Percentiles rank a stretch among this genome's conserved stretches.
phyloP scores from a whole-genome alignment of 495 filamentous ascomycete species.

The Gamarada debralockiae region DNA sequence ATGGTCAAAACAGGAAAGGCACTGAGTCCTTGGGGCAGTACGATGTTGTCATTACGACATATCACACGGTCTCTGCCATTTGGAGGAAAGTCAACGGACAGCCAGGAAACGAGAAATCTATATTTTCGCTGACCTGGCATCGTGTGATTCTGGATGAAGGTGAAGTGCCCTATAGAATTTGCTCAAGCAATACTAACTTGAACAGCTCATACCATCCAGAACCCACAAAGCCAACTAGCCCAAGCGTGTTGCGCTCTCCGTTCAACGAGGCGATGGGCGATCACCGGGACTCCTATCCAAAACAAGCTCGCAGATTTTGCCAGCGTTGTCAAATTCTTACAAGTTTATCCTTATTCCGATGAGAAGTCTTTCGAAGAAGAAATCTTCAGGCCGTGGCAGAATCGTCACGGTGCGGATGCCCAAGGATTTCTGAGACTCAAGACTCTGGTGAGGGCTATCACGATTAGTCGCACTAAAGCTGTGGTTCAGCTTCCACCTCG shows the following conservation, averaged over 20 bases:
- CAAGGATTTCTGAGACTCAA: slow-evolving; percentile 13
- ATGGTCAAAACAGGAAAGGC: too few relatives aligned
- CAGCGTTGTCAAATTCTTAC: slow-evolving; percentile 82
- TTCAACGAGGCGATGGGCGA: slow-evolving; percentile 82
- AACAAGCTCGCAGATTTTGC: slow-evolving; percentile 86
- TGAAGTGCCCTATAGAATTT: background rate
- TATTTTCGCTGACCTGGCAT: slow-evolving; percentile 49
- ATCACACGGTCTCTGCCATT: slow-evolving; percentile 54
- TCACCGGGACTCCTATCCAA: slow-evolving; percentile 87
- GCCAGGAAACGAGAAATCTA: slow-evolving; percentile 46
- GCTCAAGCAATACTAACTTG: slow-evolving; percentile 83
- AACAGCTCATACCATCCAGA: slow-evolving; percentile 76
- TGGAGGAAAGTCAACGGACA: slow-evolving; percentile 59
- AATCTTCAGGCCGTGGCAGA: slow-evolving; percentile 75
- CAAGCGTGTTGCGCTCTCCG: slow-evolving; percentile 66
- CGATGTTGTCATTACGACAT: too few relatives aligned
- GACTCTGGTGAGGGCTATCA: slow-evolving; percentile 5
- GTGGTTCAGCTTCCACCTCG: slow-evolving; percentile 8
- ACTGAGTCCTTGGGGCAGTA: too few relatives aligned
- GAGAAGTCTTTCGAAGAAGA: slow-evolving; percentile 62
- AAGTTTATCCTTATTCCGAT: slow-evolving; percentile 78
- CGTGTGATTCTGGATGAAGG: slow-evolving; percentile 11
- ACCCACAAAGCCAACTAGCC: slow-evolving; percentile 62
- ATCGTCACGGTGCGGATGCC: slow-evolving; percentile 7
- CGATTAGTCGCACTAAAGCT: slow-evolving; percentile 9